A percentile compares a stretch with the other conserved stretches of the same genome.
phyloP scores from a whole-genome alignment of 306 rosid species.

The Rosa chinensis region DNA sequence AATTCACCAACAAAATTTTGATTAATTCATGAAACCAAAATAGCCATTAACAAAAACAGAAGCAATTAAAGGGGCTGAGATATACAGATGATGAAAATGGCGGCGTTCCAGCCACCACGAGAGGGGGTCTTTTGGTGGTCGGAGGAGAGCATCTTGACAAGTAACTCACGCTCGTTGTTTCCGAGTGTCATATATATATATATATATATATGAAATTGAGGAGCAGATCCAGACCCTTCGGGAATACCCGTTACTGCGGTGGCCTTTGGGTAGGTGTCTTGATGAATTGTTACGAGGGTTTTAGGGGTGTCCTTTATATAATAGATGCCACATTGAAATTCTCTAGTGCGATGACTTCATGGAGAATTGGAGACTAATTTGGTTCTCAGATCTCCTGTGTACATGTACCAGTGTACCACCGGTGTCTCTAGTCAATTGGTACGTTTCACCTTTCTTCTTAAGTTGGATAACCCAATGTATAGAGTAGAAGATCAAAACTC shows the following conservation, averaged over 20 bases:
- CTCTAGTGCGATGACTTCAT: background rate
- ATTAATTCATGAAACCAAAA: background rate
- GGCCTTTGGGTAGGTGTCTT: background rate
- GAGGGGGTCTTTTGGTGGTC: background rate
- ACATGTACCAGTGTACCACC: background rate
- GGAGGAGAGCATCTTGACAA: background rate
- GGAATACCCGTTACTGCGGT: background rate
- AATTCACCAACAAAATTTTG: background rate
- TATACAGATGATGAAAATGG: slow-evolving; percentile 26
- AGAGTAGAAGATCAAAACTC: too few relatives aligned
- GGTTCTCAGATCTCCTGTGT: background rate
- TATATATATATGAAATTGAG: background rate
- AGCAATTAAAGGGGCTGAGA: background rate
- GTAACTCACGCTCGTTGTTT: background rate
- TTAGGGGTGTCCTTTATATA: background rate
- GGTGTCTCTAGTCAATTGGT: too few relatives aligned
- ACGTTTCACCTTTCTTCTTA: too few relatives aligned
- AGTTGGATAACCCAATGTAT: background rate
- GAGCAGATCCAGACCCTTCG: background rate
- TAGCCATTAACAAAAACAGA: background rate
- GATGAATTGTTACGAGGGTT: background rate
- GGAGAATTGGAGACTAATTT: background rate
- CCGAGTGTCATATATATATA: background rate
- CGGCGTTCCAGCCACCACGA: slow-evolving; percentile 23
- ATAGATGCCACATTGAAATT: background rate